A percentile compares a stretch with the other conserved stretches of the same genome.
Conservation (phyloP, 257 asterid genomes). For the Solanum sejunctum region DNA sequence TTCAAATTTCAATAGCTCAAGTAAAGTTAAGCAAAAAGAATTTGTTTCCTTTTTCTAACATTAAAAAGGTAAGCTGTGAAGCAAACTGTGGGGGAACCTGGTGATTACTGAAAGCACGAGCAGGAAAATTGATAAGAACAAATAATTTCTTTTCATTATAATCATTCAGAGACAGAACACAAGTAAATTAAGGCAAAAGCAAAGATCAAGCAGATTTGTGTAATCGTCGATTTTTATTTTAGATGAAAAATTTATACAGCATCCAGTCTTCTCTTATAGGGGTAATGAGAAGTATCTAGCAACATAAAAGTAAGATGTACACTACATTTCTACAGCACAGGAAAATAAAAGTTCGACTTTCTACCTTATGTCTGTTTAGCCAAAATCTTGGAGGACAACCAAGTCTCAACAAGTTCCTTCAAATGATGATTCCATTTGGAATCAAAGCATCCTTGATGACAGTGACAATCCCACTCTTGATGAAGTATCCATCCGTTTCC, state of each 20-base stretch:
- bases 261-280: neutral
- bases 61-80: neutral
- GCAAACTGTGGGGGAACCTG: neutral
- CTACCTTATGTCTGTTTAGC: neutral
- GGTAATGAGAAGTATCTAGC: neutral
- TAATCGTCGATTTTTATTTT: neutral
- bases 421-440: slow-evolving; percentile 64
- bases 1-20: neutral
- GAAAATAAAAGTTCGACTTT: neutral
- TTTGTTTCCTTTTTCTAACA: neutral
- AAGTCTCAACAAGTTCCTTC: neutral
- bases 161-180: neutral
- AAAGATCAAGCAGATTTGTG: neutral
- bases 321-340: slow-evolving; percentile 3
- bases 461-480: slow-evolving; percentile 87
- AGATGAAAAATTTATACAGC: neutral
- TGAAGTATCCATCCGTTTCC: slow-evolving; percentile 88
- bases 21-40: neutral
- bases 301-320: slow-evolving; percentile 3
- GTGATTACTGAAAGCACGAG: neutral
- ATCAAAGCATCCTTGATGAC: slow-evolving; percentile 82
- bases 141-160: neutral
- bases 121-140: neutral
- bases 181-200: neutral
- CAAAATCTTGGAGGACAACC: neutral